Base-by-base conservation (phyloP, 768 basidiomycete species). In the Macrolepiota fuliginosa region DNA sequence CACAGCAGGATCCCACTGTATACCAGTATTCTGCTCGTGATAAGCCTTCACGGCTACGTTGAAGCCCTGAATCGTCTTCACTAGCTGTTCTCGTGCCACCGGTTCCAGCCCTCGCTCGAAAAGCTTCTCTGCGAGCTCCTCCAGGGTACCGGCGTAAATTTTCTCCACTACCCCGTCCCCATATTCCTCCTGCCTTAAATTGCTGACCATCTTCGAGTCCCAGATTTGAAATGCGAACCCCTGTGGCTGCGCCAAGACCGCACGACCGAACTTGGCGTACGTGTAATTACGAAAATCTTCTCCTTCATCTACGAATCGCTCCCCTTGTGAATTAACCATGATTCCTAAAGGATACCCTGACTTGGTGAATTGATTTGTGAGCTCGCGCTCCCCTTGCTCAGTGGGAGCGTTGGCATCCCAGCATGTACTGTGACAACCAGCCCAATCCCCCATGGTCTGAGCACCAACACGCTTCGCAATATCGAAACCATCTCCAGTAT, bases 261-360 rank as follows among this genome's bases (percentile, higher is more conserved):
- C 83, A 27, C 77, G 77, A 10, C 87, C 88, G 64, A 85, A 89
- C 69, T 83, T 84, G 19, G 89, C 87, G 66, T 90, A 90, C 1
- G 88, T 90, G 65, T 84, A 89, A 69, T 88, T 90, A 50, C 89
- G 79, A 68, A 83, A 89, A 72, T 90, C 87, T 68, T 81, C 82
- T 39, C 88, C 88, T 70, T 90, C 89, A 63, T 90, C 87, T 6
- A 89, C 87, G 64, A 90, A 90, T 15, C 88, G 78, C 55, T 71
- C 64, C 3, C 89, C 89, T 1, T 71, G 63, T 0, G 76, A 67
- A 66, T 89, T 90, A 25, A 88, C 71, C 88, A 88, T 89, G 62
- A 90, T 77, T 1, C 88, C 88, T 10, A 89, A 74, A 2, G 89
- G 87, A 67, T 90, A 89, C 1, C 89, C 86, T 10, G 87, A 89